Base-by-base conservation (phyloP, 352 stramenopile species). In the Pythium aristosporum region DNA sequence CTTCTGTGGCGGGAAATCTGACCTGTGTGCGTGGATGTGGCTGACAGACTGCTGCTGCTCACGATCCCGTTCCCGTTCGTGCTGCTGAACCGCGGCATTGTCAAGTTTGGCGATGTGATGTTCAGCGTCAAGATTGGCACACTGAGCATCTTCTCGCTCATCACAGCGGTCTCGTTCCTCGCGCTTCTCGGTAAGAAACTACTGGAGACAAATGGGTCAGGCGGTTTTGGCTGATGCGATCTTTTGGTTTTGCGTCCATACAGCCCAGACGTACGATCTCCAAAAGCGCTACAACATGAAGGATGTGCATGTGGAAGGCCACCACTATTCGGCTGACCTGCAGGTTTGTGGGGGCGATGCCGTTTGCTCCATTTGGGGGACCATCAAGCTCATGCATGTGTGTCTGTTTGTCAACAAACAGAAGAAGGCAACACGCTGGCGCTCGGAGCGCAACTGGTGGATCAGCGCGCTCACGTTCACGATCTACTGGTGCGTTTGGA, bases 391-490 rank as follows among this genome's bases (percentile, higher is more conserved):
- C 39, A 46, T 16, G 37, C 3, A 20, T 46, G 13, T 46, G 39
- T 46, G 2, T 10, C 13, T 39, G 1, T 54, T 39, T 34, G 21
- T n/a, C 10, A 25, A 53, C 8, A 41, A 49, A 28, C 52, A 80
- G 77, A 88, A 93, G 74, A 91, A 91, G 53, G 84, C 84, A 21
- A 78, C 79, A 42, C 80, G 84, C 47, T 92, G 84, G 84, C 77
- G 84, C 30, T 83, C 75, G 10, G 84, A 93, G 69, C 69, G 84
- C 50, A 93, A 93, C 69, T 93, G 82, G 82, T 93, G 84, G 84
- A 93, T 93, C 71, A 91, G 82, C 55, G 82, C 84, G 23, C 80
- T 93, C 30, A 89, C 82, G 34, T 93, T 93, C 61, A 88, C 80
- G 28, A 93, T 93, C 60, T 93, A 93, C 71, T 93, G 84, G 83